Conservation (phyloP, 345 rosid genomes). For the Mangifera indica region DNA sequence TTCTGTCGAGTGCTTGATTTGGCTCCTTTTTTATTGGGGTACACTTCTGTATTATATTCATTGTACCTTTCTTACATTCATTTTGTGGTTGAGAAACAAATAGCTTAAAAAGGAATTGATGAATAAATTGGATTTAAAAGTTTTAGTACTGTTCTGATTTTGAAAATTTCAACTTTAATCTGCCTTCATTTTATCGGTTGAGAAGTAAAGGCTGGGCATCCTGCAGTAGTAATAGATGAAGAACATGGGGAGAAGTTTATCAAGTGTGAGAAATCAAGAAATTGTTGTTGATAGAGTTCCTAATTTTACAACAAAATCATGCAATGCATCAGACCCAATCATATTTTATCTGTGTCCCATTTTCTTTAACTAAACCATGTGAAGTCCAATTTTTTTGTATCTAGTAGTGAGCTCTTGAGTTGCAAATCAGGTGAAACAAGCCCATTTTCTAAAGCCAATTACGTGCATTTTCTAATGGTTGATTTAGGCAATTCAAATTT, state of each 20-base stretch:
- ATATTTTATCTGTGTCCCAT: background rate
- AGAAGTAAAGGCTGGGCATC: background rate
- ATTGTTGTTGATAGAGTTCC: background rate
- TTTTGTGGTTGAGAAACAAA: background rate
- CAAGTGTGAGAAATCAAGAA: background rate
- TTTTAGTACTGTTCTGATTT: no score
- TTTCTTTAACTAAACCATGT: background rate
- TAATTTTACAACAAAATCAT: background rate
- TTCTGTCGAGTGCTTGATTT: conserved; percentile 79
- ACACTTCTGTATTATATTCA: conserved; percentile 15
- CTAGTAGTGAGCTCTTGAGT: background rate
- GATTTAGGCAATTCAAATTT: background rate
- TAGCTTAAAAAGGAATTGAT: background rate
- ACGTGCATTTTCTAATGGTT: background rate
- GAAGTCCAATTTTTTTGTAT: no score
- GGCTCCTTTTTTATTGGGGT: conserved; percentile 65
- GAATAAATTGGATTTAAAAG: background rate
- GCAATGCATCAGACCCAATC: background rate
- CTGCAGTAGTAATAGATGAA: background rate
- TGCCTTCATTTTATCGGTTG: background rate
- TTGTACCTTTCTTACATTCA: background rate
- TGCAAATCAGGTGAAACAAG: background rate
- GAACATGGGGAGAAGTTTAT: background rate
- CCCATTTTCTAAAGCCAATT: background rate
- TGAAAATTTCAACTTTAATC: background rate